Evolutionary conservation across 2,329 filamentous ascomycete species (phyloP), one percentile per base, ranked within the genome.

Genomic region (Xylariaceae sp.): DNA sequence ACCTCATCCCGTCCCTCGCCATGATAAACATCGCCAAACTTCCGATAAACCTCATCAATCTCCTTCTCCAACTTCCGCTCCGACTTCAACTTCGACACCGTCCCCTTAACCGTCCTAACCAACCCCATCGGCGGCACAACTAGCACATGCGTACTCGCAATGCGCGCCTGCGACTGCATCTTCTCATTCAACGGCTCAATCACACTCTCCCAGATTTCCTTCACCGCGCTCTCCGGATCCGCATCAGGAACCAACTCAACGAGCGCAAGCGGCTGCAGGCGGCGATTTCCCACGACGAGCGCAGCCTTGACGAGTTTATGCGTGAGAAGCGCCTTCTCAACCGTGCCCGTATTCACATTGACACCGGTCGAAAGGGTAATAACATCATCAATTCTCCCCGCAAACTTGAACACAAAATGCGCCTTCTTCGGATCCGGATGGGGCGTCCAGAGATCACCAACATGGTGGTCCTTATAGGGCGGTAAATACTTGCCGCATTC

Each of bases 341-440:
- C 60, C 13, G 59, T 44, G 3, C 53, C 62, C 2, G 65, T 65
- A 44, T 59, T 56, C n/a, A 66, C 55, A 35, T 63, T 68, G 35
- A 66, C 60, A 51, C 64, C 65, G 1, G 63, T 59, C 1, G 61
- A 59, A 35, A 68, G 64, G 11, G 60, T 64, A 11, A 67, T 63
- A 3, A 72, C 59, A 37, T 68, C 69, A 42, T 72, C 70, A 11
- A 66, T 66, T 9, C 66, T 60, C 30, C 66, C 66, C 0, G 57
- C 58, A 15, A 66, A 68, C 23, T 61, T 62, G 64, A 64, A 68
- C 7, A 54, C 65, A 39, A 58, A 65, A 1, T 53, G 44, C 1
- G 64, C 61, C 60, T 65, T 65, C 7, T 51, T 56, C 8, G 64
- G 64, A 42, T 68, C 64, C 11, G 65, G 64, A 23, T 68, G 66